Percentiles rank a stretch among this genome's conserved stretches.
Evolutionary conservation across 2,329 filamentous ascomycete genomes (phyloP).

Genomic region (Dothistroma septosporum): DNA sequence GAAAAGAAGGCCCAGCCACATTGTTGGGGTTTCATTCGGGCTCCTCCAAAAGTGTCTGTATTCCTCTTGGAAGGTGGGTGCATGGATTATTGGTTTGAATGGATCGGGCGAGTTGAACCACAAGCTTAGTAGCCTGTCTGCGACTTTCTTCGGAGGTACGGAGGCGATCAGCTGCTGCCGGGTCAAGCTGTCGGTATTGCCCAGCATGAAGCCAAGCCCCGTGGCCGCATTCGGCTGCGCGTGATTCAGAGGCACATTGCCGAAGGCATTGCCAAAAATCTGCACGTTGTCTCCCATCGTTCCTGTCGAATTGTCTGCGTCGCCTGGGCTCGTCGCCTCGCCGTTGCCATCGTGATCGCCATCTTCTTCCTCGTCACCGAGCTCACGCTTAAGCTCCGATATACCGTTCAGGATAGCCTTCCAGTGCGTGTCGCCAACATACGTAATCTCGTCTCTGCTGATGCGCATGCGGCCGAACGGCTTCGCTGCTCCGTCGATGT

Average conservation of each 20-base stretch:
- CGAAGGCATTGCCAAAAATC: conserved; percentile 13
- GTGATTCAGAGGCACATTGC: conserved; percentile 10
- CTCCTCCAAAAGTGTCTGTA: conserved; percentile 47
- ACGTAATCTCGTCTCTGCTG: conserved; percentile 69
- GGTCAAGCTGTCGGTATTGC: conserved; percentile 18
- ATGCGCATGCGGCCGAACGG: conserved; percentile 81
- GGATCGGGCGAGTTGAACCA: conserved; percentile 37
- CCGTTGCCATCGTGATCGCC: conserved; percentile 16
- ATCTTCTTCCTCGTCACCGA: conserved; percentile 28
- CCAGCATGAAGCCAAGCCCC: conserved; percentile 29
- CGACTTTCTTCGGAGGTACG: conserved; percentile 32
- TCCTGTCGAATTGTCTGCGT: background rate
- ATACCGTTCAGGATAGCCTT: conserved; percentile 68
- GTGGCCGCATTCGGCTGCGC: conserved; percentile 10
- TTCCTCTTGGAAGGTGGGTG: conserved; percentile 37
- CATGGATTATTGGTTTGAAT: conserved; percentile 59
- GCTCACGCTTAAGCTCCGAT: conserved; percentile 32
- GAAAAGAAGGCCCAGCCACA: conserved; percentile 49
- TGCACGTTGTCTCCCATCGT: background rate
- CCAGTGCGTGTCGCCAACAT: conserved; percentile 81
- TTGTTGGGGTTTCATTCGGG: conserved; percentile 36
- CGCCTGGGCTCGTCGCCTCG: background rate
- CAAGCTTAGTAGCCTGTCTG: conserved; percentile 31
- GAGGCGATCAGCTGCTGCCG: conserved; percentile 31
- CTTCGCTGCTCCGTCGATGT: conserved; percentile 50